These are phyloP conservation scores for Pseudogymnoascus sp. DNA, from an alignment of 2,329 filamentous ascomycete species.

Conservation along the genomic window DNA sequence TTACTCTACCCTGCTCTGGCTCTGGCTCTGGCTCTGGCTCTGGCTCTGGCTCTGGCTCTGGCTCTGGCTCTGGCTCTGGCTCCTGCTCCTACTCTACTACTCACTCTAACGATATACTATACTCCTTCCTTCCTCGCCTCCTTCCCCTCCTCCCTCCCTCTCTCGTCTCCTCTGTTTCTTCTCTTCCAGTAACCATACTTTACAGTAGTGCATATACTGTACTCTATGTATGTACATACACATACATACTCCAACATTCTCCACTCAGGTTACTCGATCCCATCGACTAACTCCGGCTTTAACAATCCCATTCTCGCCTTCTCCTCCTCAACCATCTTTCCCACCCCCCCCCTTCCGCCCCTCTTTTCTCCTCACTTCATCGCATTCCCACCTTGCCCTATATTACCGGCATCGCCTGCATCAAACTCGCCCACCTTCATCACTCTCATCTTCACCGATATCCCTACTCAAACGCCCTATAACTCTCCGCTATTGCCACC, in stretches of 20 bases:
- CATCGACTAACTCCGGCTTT: background rate
- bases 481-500: background rate
- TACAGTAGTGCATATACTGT: background rate
- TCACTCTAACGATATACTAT: background rate
- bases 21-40: too few species aligned
- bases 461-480: background rate
- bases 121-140: background rate
- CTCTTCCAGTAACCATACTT: background rate
- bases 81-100: background rate
- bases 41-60: background rate
- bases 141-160: background rate
- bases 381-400: background rate
- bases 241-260: background rate
- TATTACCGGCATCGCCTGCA: background rate
- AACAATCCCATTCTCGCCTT: background rate
- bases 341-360: background rate
- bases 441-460: background rate
- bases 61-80: too few species aligned
- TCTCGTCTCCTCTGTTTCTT: background rate
- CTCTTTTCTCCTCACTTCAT: background rate
- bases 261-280: background rate
- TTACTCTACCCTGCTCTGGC: background rate
- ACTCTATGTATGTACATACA: background rate
- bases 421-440: background rate
- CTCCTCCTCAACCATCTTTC: background rate